phyloP scores from a whole-genome alignment of 2,329 filamentous ascomycete species.

The Trichoderma koningii region DNA sequence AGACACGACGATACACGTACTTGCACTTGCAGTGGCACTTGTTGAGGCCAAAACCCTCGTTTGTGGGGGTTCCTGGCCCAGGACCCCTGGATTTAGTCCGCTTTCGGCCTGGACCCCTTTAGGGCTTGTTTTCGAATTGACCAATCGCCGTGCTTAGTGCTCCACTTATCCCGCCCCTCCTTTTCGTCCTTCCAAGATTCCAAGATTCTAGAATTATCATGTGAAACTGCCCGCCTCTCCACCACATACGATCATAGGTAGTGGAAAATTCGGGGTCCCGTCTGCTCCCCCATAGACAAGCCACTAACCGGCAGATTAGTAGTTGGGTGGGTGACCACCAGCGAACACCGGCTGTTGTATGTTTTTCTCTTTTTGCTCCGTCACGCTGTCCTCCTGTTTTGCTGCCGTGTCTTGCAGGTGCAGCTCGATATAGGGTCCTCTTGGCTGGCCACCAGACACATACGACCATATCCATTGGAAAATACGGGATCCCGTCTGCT shows the following conservation, averaged over 20 bases:
- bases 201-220: neutral
- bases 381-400: no score
- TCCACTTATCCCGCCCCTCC: neutral
- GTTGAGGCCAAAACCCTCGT: constrained; percentile 5
- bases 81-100: constrained; percentile 23
- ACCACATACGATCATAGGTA: constrained; percentile 21
- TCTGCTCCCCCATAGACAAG: neutral
- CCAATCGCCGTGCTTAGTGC: neutral
- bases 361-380: no score
- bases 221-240: neutral
- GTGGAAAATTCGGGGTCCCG: constrained; percentile 12
- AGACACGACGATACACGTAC: neutral
- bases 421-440: no score
- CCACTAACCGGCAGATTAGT: no score
- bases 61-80: neutral
- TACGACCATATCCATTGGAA: no score
- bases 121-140: constrained; percentile 4
- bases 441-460: no score
- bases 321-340: no score
- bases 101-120: constrained; percentile 5
- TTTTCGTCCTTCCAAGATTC: neutral
- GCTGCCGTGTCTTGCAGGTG: no score
- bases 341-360: no score
- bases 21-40: neutral
- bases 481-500: no score